These are phyloP conservation scores for Saprolegnia diclina DNA, from an alignment of 352 stramenopile species.

Conservation along the genomic window DNA sequence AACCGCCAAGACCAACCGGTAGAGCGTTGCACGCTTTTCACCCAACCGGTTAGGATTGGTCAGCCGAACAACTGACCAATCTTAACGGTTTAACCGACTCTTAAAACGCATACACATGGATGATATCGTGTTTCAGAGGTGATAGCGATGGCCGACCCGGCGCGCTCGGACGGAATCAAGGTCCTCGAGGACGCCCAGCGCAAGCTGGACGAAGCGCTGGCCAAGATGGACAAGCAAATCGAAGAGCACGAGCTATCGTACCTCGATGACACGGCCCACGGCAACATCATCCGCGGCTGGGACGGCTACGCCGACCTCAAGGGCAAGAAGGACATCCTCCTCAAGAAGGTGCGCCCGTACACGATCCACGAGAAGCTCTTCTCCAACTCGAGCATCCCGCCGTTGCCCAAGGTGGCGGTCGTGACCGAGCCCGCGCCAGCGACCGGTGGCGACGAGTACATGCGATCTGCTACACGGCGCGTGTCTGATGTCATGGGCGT, in stretches of 20 bases:
- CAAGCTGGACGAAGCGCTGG: conserved; percentile 60
- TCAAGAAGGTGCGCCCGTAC: conserved; percentile 80
- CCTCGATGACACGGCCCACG: conserved; percentile 75
- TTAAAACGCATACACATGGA: too few species aligned
- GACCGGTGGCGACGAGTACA: neutral
- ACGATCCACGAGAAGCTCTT: conserved; percentile 73
- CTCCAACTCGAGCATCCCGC: conserved; percentile 38
- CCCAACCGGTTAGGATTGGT: too few species aligned
- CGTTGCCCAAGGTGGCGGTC: neutral
- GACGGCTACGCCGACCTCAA: conserved; percentile 83
- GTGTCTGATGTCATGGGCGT: neutral
- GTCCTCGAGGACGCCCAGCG: conserved; percentile 64
- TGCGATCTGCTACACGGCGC: neutral
- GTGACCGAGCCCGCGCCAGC: neutral
- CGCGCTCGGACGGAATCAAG: conserved; percentile 55
- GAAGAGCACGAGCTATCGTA: conserved; percentile 73
- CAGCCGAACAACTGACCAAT: too few species aligned
- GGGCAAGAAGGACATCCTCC: conserved; percentile 58
- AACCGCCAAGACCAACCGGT: too few species aligned
- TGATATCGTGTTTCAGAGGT: neutral
- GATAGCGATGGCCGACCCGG: neutral
- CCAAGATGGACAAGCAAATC: conserved; percentile 69
- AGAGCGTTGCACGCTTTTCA: too few species aligned
- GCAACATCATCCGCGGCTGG: conserved; percentile 85
- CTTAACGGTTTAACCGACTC: too few species aligned